Base-by-base conservation (phyloP, 2,329 filamentous ascomycete species). In the Sarocladiaceae sp. region DNA sequence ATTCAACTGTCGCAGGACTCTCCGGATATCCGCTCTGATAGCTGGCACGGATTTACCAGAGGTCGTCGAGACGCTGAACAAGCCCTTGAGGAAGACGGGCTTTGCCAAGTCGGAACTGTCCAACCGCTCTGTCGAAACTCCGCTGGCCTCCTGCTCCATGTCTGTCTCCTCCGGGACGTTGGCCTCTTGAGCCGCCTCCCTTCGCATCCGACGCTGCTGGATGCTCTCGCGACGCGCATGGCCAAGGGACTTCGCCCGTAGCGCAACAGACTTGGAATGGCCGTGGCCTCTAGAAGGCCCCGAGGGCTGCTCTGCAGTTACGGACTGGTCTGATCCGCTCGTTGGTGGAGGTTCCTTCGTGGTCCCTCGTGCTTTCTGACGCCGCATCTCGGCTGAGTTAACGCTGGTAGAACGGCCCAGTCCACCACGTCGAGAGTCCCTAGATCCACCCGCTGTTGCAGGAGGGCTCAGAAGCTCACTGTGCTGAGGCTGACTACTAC, bases 1-100 rank as follows among this genome's bases (percentile, higher is more conserved):
- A 13, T 87, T 86, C 13, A 97, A 78, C 60, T 91, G 83, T 53
- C 82, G 84, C 43, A 98, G 68, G 3, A 97, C 93, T 41, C 91
- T 78, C 58, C 94, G 94, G 54, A 98, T 87, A 59, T 98, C 93
- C 6, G 81, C 72, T 31, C 91, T 82, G 50, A 98, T 98, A 47
- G 88, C 81, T 1, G 82, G 72, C 10, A 97, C 78, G 1, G 91
- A 88, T 59, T 94, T 95, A 58, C 83, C 93, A 47, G 89, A 96
- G 6, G 93, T 98, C 0, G 93, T 98, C 3, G 88, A 94, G 44
- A 97, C 93, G 56, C 91, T 97, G 68, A 98, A 97, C 15, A 98
- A 74, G 4, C 93, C 93, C 65, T 97, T 98, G 46, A 98, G 77
- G 62, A 85, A 97, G 3, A 97, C 93, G 0, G 93, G 93, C 62